phyloP scores from a whole-genome alignment of 129 eudicot genomes.

The Centrapalus pauciflorus region DNA sequence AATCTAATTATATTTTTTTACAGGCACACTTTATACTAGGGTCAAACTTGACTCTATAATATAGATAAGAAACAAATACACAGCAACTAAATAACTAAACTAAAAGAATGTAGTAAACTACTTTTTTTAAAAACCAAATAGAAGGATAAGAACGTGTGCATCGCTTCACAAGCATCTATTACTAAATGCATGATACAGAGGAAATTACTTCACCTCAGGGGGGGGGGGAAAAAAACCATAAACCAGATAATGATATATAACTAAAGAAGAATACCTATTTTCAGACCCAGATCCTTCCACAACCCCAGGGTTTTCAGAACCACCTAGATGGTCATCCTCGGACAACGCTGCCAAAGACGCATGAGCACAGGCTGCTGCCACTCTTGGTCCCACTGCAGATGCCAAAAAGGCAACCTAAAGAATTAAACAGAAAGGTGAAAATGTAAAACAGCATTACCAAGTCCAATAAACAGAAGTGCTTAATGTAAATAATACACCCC shows the following conservation, averaged over 20 bases:
- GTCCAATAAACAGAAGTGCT: not conserved
- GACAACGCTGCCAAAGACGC: conserved; percentile 80
- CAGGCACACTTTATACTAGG: not conserved
- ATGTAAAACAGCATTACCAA: not conserved
- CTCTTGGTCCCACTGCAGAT: conserved; percentile 95
- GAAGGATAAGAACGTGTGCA: not conserved
- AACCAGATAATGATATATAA: not conserved
- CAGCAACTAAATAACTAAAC: not conserved
- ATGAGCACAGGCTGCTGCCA: conserved; percentile 99
- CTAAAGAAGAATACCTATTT: conserved; percentile 32
- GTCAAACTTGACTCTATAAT: not conserved
- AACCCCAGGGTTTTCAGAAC: conserved; percentile 31
- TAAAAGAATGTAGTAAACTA: not conserved
- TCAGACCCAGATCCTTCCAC: conserved; percentile 33
- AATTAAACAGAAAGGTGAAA: conserved; percentile 13
- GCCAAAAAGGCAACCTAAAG: conserved; percentile 93
- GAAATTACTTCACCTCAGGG: not conserved
- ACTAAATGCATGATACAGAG: not conserved
- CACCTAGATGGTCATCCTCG: conserved; percentile 40
- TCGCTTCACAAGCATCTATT: not conserved
- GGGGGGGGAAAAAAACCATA: not conserved
- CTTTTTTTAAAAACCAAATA: no score
- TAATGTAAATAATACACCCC: not conserved
- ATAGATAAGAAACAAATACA: not conserved
- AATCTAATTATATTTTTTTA: not conserved